phyloP scores from a whole-genome alignment of 768 basidiomycete genomes.

The Hysterangium stoloniferum region DNA sequence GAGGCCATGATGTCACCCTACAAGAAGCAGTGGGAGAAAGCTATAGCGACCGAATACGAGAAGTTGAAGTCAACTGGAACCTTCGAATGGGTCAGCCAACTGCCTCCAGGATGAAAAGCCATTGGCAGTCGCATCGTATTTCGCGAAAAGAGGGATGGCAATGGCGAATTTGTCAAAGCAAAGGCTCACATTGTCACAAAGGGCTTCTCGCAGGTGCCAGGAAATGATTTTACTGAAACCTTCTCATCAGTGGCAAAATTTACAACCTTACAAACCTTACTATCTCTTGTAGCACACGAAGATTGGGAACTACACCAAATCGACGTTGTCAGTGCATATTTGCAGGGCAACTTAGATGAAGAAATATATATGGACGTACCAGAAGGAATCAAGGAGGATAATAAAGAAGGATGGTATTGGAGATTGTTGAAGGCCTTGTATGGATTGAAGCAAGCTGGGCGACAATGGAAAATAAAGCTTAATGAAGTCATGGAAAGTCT shows the following conservation, averaged over 20 bases:
- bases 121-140: slow-evolving; percentile 22
- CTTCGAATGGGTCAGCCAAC: slow-evolving; percentile 12
- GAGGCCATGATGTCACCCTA: slow-evolving; percentile 3
- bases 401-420: slow-evolving; percentile 9
- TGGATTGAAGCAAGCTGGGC: slow-evolving; percentile 35
- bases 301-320: slow-evolving; percentile 16
- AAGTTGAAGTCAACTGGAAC: not conserved
- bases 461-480: slow-evolving; percentile 27
- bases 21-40: slow-evolving; percentile 6
- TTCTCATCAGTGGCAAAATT: slow-evolving; percentile 19
- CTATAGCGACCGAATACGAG: not conserved
- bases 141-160: slow-evolving; percentile 16
- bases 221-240: slow-evolving; percentile 16
- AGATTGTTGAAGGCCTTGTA: slow-evolving; percentile 30
- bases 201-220: slow-evolving; percentile 20
- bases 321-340: slow-evolving; percentile 14
- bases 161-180: slow-evolving; percentile 12
- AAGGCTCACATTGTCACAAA: slow-evolving; percentile 22
- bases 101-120: slow-evolving; percentile 16
- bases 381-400: slow-evolving; percentile 12
- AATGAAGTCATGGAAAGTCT: slow-evolving; percentile 4
- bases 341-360: slow-evolving; percentile 16
- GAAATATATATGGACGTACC: slow-evolving; percentile 18
- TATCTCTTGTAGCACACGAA: slow-evolving; percentile 14
- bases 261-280: slow-evolving; percentile 13